Evolutionary conservation across 805 yeast species (phyloP).

Genomic region (Phaffomyces opuntiae): DNA sequence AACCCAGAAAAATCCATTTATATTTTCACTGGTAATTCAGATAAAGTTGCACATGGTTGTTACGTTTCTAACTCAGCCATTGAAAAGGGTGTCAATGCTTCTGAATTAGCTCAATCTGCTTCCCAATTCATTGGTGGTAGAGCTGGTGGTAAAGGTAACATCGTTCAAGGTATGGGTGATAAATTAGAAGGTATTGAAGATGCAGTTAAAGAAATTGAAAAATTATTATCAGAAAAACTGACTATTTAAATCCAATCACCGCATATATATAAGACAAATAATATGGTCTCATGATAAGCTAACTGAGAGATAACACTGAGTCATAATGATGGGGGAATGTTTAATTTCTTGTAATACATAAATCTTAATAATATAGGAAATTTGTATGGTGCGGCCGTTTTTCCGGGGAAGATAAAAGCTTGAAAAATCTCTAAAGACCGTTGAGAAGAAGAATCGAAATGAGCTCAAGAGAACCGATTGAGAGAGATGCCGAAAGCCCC

Average conservation of each 20-base stretch:
- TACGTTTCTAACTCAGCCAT: constrained; percentile 70
- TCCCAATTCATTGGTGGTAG: constrained; percentile 83
- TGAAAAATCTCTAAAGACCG: neutral
- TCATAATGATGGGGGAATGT: too few relatives aligned
- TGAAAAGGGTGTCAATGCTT: constrained; percentile 64
- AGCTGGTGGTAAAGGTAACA: constrained; percentile 97
- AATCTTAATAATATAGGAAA: too few relatives aligned
- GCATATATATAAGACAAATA: neutral
- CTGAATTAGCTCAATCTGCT: constrained; percentile 67
- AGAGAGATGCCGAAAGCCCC: neutral
- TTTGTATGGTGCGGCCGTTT: neutral
- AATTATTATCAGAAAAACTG: constrained; percentile 54
- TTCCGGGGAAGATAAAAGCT: neutral
- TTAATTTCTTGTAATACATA: too few relatives aligned
- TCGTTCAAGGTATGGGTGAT: constrained; percentile 96
- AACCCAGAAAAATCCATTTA: constrained; percentile 70
- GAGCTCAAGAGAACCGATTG: neutral
- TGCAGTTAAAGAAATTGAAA: constrained; percentile 68
- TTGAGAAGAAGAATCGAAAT: neutral
- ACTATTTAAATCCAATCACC: constrained; percentile 8
- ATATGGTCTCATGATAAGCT: neutral
- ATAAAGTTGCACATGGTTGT: constrained; percentile 93
- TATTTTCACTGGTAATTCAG: constrained; percentile 64
- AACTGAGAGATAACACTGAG: too few relatives aligned
- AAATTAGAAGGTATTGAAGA: constrained; percentile 58